Conservation (phyloP, 257 asterid genomes). For the Fraxinus pennsylvanica region DNA sequence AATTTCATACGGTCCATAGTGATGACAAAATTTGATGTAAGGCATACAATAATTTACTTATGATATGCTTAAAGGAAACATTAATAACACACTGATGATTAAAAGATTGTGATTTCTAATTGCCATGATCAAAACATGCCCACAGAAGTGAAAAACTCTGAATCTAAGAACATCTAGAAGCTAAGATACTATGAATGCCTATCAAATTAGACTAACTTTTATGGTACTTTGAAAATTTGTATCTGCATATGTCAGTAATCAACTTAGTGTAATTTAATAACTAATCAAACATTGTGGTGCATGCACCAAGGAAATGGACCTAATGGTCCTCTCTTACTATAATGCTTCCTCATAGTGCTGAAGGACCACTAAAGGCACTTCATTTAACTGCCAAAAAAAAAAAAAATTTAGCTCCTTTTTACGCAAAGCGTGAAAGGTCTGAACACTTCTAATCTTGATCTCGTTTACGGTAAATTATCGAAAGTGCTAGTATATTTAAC, state of each 20-base stretch:
- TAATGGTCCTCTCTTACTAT: constrained; percentile 3
- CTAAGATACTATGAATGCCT: background rate
- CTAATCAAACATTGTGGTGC: background rate
- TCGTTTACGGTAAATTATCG: background rate
- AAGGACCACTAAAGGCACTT: constrained; percentile 22
- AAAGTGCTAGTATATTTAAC: background rate
- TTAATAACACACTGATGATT: background rate
- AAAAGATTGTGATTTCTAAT: background rate
- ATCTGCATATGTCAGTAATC: background rate
- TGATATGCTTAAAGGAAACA: background rate
- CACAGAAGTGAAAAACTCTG: background rate
- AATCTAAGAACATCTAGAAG: background rate
- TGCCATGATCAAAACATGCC: background rate
- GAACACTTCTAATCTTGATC: background rate
- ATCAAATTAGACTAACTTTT: background rate
- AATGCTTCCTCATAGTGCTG: background rate
- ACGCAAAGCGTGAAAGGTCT: background rate
- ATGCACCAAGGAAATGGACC: constrained; percentile 13
- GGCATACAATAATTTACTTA: background rate
- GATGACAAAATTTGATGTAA: background rate
- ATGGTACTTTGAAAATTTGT: background rate
- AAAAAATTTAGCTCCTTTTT: background rate
- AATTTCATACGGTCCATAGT: constrained; percentile 7
- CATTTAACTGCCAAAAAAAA: background rate
- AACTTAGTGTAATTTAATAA: background rate